Conservation (phyloP, 176 grass and related monocot species). For the Cymbopogon citratus region DNA sequence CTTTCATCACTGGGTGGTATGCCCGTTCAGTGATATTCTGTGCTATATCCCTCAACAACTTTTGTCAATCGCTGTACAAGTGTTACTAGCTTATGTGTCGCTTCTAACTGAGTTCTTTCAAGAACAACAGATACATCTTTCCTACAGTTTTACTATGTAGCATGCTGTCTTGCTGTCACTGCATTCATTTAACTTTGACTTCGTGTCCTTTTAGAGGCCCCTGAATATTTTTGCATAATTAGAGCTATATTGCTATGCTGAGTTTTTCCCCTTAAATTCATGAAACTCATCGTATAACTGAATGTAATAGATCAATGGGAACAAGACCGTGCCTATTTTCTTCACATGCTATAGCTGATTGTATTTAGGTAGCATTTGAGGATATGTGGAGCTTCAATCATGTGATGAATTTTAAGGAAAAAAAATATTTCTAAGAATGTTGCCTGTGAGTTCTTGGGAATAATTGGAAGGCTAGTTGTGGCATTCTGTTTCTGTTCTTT, state of each 20-base stretch:
- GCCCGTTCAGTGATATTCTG: neutral
- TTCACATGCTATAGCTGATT: constrained; percentile 2
- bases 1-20: neutral
- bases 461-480: neutral
- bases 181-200: neutral
- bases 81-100: neutral
- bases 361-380: neutral
- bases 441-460: neutral
- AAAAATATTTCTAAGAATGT: neutral
- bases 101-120: constrained; percentile 4
- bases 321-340: neutral
- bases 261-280: neutral
- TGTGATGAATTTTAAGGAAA: neutral
- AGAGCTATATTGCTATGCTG: neutral
- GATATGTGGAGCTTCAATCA: neutral
- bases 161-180: neutral
- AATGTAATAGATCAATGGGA: neutral
- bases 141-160: neutral
- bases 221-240: neutral
- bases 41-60: neutral
- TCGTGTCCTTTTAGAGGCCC: neutral
- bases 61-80: neutral
- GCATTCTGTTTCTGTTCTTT: neutral
- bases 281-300: neutral
- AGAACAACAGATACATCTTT: neutral